Base-by-base conservation (phyloP, 1,139 yeast genomes). In the Pichia sp. region DNA sequence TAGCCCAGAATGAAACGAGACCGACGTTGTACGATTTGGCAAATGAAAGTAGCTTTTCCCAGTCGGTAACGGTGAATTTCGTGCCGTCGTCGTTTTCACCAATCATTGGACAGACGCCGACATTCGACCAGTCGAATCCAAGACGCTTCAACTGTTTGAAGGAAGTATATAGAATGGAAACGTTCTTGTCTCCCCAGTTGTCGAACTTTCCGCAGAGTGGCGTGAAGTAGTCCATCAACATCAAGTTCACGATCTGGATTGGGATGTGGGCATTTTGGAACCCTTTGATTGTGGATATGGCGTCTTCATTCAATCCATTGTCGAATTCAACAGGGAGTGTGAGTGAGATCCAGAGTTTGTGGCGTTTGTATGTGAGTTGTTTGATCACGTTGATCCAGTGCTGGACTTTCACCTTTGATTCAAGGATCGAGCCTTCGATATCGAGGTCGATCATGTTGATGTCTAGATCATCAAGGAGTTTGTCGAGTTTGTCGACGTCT, bases 51-150 rank as follows among this genome's bases (percentile, higher is more conserved):
- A 62, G 31, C 19, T 20, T 33, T 11, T 47, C 36, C 61, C 61
- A 59, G 33, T 62, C 65, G 4, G 42, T 18, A 1, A 55, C 19
- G 1, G 52, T 42, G 15, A 62, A 55, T 1, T 48, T 38, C 8
- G 62, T 39, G 5, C 51, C 44, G 42, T 62, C 66, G 44, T 62
- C 66, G 43, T 62, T 62, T 32, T 45, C 49, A 0, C 66, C 66
- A 35, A 62, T 61, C 66, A 62, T 62, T 24, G 66, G 66, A 42
- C 65, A 61, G n/a, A 59, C 30, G 2, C 66, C 66, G 32, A 58
- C 48, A 46, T 51, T 48, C 4, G 42, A 27, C 63, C 62, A 61
- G 10, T 46, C 38, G 18, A 53, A 36, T 1, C 38, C 35, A n/a
- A 41, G 15, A 19, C 20, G 19, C 7, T 2, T 15, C 19, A 35